phyloP scores from a whole-genome alignment of 1,139 yeast genomes.

The Suhomyces chickasaworum region DNA sequence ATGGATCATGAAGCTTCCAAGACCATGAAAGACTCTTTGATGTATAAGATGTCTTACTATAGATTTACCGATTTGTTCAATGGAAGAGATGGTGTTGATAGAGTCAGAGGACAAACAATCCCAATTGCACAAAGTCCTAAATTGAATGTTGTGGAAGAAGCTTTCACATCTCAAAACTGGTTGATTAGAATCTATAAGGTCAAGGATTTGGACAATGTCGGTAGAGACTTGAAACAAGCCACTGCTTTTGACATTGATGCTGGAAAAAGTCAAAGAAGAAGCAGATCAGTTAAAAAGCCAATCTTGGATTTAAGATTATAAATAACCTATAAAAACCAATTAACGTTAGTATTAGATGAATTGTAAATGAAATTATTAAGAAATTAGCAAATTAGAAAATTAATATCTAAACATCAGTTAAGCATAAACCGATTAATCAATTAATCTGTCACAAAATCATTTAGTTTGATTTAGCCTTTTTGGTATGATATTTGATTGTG shows the following conservation, averaged over 20 bases:
- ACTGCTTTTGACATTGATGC: slow-evolving; percentile 44
- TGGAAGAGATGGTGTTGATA: slow-evolving; percentile 72
- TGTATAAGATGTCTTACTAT: slow-evolving; percentile 95
- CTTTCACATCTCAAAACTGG: slow-evolving; percentile 95
- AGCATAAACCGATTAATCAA: too few species aligned
- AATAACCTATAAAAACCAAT: neutral
- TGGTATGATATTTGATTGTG: neutral
- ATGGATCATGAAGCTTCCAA: slow-evolving; percentile 80
- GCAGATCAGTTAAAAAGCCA: slow-evolving; percentile 54
- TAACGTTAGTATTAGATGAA: neutral
- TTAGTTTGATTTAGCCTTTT: neutral
- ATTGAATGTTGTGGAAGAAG: slow-evolving; percentile 86
- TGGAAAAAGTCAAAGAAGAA: slow-evolving; percentile 37
- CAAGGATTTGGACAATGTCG: slow-evolving; percentile 84
- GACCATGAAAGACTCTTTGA: slow-evolving; percentile 83
- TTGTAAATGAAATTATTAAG: too few species aligned
- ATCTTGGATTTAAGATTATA: slow-evolving; percentile 49
- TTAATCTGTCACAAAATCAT: neutral
- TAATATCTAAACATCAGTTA: too few species aligned
- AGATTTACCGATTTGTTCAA: slow-evolving; percentile 75
- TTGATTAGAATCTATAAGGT: slow-evolving; percentile 92
- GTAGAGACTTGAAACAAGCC: slow-evolving; percentile 66
- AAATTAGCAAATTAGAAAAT: too few species aligned
- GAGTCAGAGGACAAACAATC: slow-evolving; percentile 85
- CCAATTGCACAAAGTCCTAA: slow-evolving; percentile 58